These are phyloP conservation scores for Acanthamoeba triangularis DNA, from an alignment of 208 protist species.

Conservation along the genomic window DNA sequence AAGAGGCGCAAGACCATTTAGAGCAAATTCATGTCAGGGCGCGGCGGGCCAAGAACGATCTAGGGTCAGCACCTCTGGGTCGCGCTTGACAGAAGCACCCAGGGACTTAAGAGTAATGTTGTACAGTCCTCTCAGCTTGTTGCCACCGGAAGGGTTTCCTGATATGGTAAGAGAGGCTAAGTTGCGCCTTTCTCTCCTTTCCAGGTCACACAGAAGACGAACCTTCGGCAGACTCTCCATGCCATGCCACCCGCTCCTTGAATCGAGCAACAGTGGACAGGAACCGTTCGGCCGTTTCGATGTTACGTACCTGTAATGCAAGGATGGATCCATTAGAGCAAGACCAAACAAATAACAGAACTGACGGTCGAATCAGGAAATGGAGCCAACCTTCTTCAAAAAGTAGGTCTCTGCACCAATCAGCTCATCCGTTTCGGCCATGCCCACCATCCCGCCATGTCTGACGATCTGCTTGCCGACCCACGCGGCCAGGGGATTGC, in stretches of 20 bases:
- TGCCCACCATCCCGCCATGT: constrained; percentile 71
- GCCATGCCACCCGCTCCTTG: constrained; percentile 74
- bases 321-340: too few relatives aligned
- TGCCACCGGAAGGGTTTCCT: constrained; percentile 86
- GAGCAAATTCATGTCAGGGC: too few relatives aligned
- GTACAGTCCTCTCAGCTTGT: constrained; percentile 84
- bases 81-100: constrained; percentile 78
- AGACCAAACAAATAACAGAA: too few relatives aligned
- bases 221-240: constrained; percentile 78
- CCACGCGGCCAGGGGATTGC: constrained; percentile 79
- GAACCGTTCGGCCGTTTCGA: constrained; percentile 71
- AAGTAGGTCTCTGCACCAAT: constrained; percentile 86
- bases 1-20: too few relatives aligned
- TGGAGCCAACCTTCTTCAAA: constrained; percentile 16
- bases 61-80: constrained; percentile 33
- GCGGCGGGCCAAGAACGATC: too few relatives aligned
- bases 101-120: constrained; percentile 87
- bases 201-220: too few relatives aligned
- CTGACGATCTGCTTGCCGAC: constrained; percentile 77
- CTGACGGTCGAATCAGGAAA: too few relatives aligned
- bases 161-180: too few relatives aligned
- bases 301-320: constrained; percentile 2
- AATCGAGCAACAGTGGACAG: constrained; percentile 76
- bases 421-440: constrained; percentile 87
- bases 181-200: too few relatives aligned